Percentiles rank a stretch among this genome's conserved stretches.
Evolutionary conservation across 768 basidiomycete species (phyloP).

Genomic region (Pulveroboletus sp.): DNA sequence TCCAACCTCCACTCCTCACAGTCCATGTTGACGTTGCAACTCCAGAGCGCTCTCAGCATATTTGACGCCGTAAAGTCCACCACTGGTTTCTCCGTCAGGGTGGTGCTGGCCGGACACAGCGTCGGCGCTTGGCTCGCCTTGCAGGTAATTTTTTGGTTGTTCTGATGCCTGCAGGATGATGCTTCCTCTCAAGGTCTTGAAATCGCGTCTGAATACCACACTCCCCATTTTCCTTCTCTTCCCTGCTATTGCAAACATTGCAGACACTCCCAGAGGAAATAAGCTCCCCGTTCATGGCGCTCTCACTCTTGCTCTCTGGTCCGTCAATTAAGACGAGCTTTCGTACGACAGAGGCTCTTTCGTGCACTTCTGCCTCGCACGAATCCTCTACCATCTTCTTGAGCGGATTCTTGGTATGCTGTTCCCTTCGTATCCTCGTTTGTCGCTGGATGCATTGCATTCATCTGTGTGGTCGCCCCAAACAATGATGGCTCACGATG

Average conservation of each 20-base stretch:
- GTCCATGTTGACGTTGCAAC: slow-evolving; percentile 43
- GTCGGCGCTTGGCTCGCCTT: slow-evolving; percentile 67
- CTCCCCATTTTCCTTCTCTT: slow-evolving; percentile 56
- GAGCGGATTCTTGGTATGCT: slow-evolving; percentile 41
- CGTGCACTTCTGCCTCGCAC: slow-evolving; percentile 40
- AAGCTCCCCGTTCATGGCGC: slow-evolving; percentile 46
- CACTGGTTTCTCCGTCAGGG: slow-evolving; percentile 32
- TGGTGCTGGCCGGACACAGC: slow-evolving; percentile 61
- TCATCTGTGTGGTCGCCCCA: slow-evolving; percentile 48
- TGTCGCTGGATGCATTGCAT: slow-evolving; percentile 43
- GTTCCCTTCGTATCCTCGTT: slow-evolving; percentile 47
- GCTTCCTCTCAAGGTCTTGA: slow-evolving; percentile 36
- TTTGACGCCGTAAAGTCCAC: slow-evolving; percentile 38
- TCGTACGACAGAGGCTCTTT: slow-evolving; percentile 41
- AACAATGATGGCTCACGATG: slow-evolving; percentile 61
- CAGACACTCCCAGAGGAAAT: slow-evolving; percentile 58
- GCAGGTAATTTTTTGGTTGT: slow-evolving; percentile 40
- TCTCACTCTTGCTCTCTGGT: neutral
- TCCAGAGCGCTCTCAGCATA: slow-evolving; percentile 52
- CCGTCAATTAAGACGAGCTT: neutral
- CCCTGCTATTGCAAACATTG: slow-evolving; percentile 65
- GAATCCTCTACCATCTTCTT: slow-evolving; percentile 36
- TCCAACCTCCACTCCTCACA: slow-evolving; percentile 16
- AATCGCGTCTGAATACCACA: slow-evolving; percentile 37
- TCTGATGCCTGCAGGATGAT: neutral